A percentile compares a stretch with the other conserved stretches of the same genome.
phyloP scores from a whole-genome alignment of 208 protist genomes.

The Trypanosoma scelopori region DNA sequence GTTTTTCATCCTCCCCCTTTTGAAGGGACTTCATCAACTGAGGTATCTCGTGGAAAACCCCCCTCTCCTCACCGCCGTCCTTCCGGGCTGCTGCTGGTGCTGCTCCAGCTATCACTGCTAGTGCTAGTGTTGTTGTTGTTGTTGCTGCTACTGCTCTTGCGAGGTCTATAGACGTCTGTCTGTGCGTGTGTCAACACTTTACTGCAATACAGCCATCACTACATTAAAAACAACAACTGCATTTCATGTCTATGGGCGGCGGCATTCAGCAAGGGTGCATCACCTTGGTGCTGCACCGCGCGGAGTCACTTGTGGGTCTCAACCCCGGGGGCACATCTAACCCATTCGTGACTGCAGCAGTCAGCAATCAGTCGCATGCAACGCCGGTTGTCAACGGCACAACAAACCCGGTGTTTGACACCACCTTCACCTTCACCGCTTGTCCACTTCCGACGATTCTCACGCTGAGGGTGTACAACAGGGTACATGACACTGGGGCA shows the following conservation, averaged over 20 bases:
- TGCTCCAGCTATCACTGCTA: no score
- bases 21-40: no score
- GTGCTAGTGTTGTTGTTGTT: no score
- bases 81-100: no score
- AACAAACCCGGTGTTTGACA: slow-evolving; percentile 52
- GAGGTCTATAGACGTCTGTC: no score
- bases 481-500: slow-evolving; percentile 44
- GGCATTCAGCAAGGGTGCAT: slow-evolving; percentile 30
- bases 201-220: background rate
- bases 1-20: no score
- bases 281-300: slow-evolving; percentile 52
- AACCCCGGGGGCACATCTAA: slow-evolving; percentile 75
- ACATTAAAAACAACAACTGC: background rate
- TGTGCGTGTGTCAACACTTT: no score
- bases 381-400: slow-evolving; percentile 49
- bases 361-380: slow-evolving; percentile 43
- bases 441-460: slow-evolving; percentile 70
- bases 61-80: no score
- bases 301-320: slow-evolving; percentile 60
- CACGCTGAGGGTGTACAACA: slow-evolving; percentile 63
- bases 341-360: slow-evolving; percentile 58
- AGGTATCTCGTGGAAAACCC: no score
- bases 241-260: slow-evolving; percentile 15
- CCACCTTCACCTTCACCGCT: slow-evolving; percentile 53
- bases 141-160: no score